phyloP scores from a whole-genome alignment of 371 early-diverging fungal genomes.

The Mucor racemosus region DNA sequence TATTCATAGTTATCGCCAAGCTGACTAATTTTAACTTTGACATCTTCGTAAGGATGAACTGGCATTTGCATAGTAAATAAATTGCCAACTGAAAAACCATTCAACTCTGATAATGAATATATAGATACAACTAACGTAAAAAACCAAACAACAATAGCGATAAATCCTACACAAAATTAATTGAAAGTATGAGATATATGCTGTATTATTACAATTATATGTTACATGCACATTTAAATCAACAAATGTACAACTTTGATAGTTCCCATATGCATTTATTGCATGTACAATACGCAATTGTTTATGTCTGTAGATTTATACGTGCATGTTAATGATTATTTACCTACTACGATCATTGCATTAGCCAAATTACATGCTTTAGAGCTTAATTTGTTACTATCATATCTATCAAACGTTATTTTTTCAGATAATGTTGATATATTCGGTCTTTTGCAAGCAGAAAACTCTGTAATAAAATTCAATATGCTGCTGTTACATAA shows the following conservation, averaged over 20 bases:
- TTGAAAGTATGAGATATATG: too few relatives aligned
- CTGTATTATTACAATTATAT: neutral
- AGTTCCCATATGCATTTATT: neutral
- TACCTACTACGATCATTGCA: conserved; percentile 20
- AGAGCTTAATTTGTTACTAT: neutral
- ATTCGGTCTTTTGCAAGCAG: neutral
- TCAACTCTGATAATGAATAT: neutral
- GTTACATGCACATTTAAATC: neutral
- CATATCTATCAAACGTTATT: neutral
- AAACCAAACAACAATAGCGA: conserved; percentile 9
- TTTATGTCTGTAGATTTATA: neutral
- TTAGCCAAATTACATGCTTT: conserved; percentile 6
- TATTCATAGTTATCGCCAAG: neutral
- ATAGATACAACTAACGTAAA: neutral
- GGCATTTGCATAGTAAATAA: neutral
- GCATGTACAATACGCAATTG: neutral
- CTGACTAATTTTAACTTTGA: neutral
- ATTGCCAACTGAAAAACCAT: neutral
- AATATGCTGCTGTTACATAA: neutral
- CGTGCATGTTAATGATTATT: neutral
- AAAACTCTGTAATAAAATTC: neutral
- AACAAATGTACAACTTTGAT: conserved; percentile 5
- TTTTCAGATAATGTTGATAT: neutral
- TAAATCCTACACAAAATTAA: neutral
- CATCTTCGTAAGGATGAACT: conserved; percentile 1